These are phyloP conservation scores for Trametes pubescens DNA, from an alignment of 1,284 basidiomycete species.

Conservation along the genomic window DNA sequence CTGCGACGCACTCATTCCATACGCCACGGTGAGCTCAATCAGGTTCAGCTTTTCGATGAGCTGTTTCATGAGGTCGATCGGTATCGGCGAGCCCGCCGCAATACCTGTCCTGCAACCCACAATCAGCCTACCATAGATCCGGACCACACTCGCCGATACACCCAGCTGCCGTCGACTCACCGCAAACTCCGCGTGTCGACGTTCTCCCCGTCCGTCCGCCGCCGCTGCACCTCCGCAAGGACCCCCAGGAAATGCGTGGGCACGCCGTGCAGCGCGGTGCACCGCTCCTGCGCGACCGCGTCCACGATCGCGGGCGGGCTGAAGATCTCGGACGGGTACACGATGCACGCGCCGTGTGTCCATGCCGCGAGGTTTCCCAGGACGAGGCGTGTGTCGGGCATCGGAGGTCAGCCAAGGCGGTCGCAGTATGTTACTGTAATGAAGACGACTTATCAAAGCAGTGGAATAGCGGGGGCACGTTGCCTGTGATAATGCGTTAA, in stretches of 20 bases:
- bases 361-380: slow-evolving; percentile 85
- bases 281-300: slow-evolving; percentile 69
- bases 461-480: slow-evolving; percentile 83
- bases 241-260: slow-evolving; percentile 86
- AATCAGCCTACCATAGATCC: background rate
- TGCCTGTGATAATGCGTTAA: slow-evolving; percentile 55
- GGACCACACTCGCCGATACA: background rate
- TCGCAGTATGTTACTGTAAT: background rate
- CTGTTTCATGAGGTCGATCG: slow-evolving; percentile 80
- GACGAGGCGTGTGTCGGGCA: slow-evolving; percentile 64
- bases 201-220: slow-evolving; percentile 53
- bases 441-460: slow-evolving; percentile 83
- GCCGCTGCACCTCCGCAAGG: slow-evolving; percentile 67
- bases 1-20: slow-evolving; percentile 78
- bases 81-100: slow-evolving; percentile 80
- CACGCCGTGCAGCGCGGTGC: slow-evolving; percentile 85
- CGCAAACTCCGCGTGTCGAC: slow-evolving; percentile 61
- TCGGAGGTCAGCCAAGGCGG: slow-evolving; percentile 13
- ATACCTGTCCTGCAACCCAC: slow-evolving; percentile 70
- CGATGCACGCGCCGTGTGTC: slow-evolving; percentile 76
- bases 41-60: slow-evolving; percentile 74
- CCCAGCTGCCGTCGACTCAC: slow-evolving; percentile 44
- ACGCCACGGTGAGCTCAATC: slow-evolving; percentile 76
- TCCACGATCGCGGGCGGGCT: slow-evolving; percentile 72
- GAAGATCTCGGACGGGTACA: slow-evolving; percentile 77